A percentile compares a stretch with the other conserved stretches of the same genome.
Conservation (phyloP, 371 early-diverging fungal species). For the Mortierella sp. region DNA sequence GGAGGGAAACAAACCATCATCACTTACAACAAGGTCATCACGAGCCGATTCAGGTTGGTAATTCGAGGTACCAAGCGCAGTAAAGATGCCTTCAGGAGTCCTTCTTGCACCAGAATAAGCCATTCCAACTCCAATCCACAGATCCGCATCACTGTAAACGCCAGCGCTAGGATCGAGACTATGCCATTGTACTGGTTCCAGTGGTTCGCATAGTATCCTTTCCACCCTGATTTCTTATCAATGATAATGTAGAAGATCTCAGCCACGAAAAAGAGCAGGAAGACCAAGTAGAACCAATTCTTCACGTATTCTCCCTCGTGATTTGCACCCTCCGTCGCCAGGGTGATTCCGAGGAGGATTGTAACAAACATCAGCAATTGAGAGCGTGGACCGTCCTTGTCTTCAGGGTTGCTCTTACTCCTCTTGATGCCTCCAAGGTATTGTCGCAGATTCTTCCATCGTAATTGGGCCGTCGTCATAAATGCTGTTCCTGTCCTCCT, state of each 20-base stretch:
- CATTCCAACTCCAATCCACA: conserved; percentile 47
- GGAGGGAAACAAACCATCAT: too few relatives aligned
- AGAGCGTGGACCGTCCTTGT: conserved; percentile 62
- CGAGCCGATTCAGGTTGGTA: conserved; percentile 70
- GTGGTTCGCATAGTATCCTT: conserved; percentile 61
- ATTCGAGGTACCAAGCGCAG: conserved; percentile 72
- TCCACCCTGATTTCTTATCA: conserved; percentile 71
- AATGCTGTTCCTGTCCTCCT: too few relatives aligned
- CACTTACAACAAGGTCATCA: conserved; percentile 72
- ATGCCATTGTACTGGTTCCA: conserved; percentile 72
- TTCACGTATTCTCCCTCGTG: conserved; percentile 26
- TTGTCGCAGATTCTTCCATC: conserved; percentile 66
- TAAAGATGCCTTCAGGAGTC: conserved; percentile 70
- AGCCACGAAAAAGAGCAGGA: conserved; percentile 61
- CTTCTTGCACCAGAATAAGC: conserved; percentile 66
- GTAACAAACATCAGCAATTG: conserved; percentile 61
- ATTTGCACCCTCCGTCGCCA: conserved; percentile 63
- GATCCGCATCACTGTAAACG: conserved; percentile 58
- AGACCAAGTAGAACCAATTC: conserved; percentile 60
- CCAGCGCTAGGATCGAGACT: conserved; percentile 62
- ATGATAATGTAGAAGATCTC: conserved; percentile 64
- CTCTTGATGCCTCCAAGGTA: conserved; percentile 69
- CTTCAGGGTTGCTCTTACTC: conserved; percentile 60
- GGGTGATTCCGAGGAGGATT: conserved; percentile 61
- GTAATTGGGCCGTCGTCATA: too few relatives aligned